Percentiles rank a stretch among this genome's conserved stretches.
These are phyloP conservation scores for Linnemannia schmuckeri DNA, from an alignment of 192 early-diverging fungal species.

Conservation along the genomic window DNA sequence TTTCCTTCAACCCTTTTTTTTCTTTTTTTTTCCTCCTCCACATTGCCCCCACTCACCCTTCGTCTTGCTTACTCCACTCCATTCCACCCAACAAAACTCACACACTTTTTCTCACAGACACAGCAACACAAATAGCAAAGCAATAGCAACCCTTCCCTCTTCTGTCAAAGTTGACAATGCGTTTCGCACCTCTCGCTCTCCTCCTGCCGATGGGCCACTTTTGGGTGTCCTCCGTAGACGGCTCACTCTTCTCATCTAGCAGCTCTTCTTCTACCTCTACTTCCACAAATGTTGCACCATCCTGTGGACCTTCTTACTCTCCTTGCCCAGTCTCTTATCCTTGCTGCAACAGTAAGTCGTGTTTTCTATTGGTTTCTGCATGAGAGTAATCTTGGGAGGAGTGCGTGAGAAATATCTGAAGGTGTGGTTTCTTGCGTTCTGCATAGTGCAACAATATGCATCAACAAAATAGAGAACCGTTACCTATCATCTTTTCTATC, in stretches of 20 bases:
- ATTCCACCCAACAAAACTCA: neutral
- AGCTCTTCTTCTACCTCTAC: neutral
- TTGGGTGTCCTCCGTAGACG: slow-evolving; percentile 28
- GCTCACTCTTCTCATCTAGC: slow-evolving; percentile 13
- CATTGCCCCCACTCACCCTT: neutral
- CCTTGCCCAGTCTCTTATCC: slow-evolving; percentile 27
- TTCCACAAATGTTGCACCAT: neutral
- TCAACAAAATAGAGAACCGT: neutral
- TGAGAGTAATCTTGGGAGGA: neutral
- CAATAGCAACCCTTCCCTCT: neutral
- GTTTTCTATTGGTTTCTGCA: neutral
- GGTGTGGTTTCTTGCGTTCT: neutral
- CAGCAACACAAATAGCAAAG: neutral
- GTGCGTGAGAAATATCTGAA: neutral
- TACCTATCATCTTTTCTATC: neutral
- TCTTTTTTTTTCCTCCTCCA: neutral
- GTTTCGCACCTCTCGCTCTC: slow-evolving; percentile 11
- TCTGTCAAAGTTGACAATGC: slow-evolving; percentile 9
- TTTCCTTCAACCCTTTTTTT: neutral
- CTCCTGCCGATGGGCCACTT: slow-evolving; percentile 7
- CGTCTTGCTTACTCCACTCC: neutral
- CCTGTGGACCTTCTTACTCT: slow-evolving; percentile 22
- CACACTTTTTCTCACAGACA: neutral
- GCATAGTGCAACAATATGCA: neutral
- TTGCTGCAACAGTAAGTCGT: slow-evolving; percentile 45